Percentiles rank a stretch among this genome's conserved stretches.
phyloP scores from a whole-genome alignment of 495 filamentous ascomycete genomes.

The Trichocladium uniseriatum region DNA sequence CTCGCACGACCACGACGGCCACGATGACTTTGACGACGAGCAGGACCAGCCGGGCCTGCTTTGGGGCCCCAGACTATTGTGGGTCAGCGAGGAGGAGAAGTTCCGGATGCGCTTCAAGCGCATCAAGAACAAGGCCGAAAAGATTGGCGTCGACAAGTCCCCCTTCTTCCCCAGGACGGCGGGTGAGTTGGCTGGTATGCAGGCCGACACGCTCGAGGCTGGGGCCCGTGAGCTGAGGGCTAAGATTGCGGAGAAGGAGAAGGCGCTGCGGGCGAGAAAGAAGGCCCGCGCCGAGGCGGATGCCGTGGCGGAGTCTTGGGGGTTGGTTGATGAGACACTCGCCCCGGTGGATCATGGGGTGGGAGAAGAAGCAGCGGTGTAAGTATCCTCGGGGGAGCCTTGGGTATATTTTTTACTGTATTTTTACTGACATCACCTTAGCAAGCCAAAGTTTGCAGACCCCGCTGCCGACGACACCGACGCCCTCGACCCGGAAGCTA shows the following conservation, averaged over 20 bases:
- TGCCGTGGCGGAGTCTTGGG: not conserved
- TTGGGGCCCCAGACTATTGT: not conserved
- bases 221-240: not conserved
- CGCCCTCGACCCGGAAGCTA: too few relatives aligned
- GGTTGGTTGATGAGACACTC: not conserved
- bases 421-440: too few relatives aligned
- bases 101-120: not conserved
- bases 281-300: not conserved
- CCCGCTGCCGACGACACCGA: too few relatives aligned
- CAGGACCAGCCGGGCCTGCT: not conserved
- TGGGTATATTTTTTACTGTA: too few relatives aligned
- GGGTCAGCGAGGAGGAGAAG: not conserved
- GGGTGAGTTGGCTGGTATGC: not conserved
- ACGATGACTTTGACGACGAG: not conserved
- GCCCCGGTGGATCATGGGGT: not conserved
- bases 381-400: too few relatives aligned
- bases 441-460: too few relatives aligned
- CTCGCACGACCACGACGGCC: not conserved
- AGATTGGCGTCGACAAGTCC: not conserved
- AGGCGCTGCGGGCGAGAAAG: not conserved
- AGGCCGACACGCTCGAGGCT: not conserved
- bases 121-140: not conserved
- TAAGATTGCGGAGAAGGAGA: not conserved
- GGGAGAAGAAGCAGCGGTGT: too few relatives aligned
- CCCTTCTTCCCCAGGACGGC: constrained; percentile 3